Base-by-base conservation (phyloP, 169 alveolate species). In the Babesia ovis region DNA sequence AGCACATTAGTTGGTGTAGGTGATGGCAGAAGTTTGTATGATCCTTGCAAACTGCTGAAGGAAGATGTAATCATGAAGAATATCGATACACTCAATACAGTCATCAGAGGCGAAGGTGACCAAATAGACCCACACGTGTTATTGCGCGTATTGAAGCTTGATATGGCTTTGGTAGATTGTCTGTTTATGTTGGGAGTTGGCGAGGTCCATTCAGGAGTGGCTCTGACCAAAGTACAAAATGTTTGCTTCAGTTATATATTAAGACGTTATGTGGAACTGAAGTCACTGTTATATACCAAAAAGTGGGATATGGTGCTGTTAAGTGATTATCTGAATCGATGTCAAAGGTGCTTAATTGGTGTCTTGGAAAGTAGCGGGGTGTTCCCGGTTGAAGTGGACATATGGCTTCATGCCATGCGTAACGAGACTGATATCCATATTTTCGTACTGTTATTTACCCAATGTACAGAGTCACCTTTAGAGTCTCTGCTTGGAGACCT, bases 1-100 rank as follows among this genome's bases (percentile, higher is more conserved):
- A 23, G 59, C 57, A 31, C 31, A 3, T 34, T 57, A 14, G 68
- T 64, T 0, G 74, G 74, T 27, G 48, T 50, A 4, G 48, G 55
- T 1, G 79, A 68, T 12, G 69, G 67, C 3, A 54, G 34, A 56
- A 54, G 68, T 23, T 37, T 68, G 67, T 68, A 68, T 43, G 79
- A 68, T 22, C 79, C 79, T 18, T 55, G 67, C 25, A 68, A 68
- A 43, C 48, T 68, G 11, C 23, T 68, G 32, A 68, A 55, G 69
- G 79, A 68, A 27, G 54, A 68, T 37, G 59, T 25, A 18, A 68
- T 68, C 23, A 9, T 22, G 23, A 45, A n/a, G 11, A 55, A 68
- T 25, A 25, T 25, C 11, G 20, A 12, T 14, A 42, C 31, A 51
- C 12, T 66, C 3, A 20, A 0, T 18, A 25, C 61, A 6, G 61